phyloP scores from a whole-genome alignment of 805 yeast genomes.

The Zygotorulaspora chibaensis region DNA sequence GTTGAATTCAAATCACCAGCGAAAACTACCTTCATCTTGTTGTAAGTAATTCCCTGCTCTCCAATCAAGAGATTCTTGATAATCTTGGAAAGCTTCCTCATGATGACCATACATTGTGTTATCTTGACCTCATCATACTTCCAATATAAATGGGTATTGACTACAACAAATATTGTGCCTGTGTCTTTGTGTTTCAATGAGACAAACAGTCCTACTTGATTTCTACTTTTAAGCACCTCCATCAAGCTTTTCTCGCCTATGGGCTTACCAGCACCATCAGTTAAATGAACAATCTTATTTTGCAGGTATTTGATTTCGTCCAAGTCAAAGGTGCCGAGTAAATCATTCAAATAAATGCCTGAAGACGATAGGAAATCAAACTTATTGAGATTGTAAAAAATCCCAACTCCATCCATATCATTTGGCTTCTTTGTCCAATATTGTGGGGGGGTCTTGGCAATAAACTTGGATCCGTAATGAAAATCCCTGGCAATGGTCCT shows the following conservation, averaged over 20 bases:
- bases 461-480: constrained; percentile 46
- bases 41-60: constrained; percentile 21
- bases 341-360: constrained; percentile 34
- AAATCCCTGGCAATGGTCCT: constrained; percentile 26
- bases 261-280: constrained; percentile 32
- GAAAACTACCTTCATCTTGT: constrained; percentile 40
- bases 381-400: constrained; percentile 46
- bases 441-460: constrained; percentile 46
- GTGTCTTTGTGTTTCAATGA: constrained; percentile 44
- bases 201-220: constrained; percentile 55
- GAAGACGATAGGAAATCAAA: constrained; percentile 40
- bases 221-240: constrained; percentile 41
- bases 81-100: constrained; percentile 32
- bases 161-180: constrained; percentile 40
- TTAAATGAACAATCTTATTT: constrained; percentile 20
- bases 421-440: constrained; percentile 48
- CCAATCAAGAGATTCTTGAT: constrained; percentile 25
- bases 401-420: constrained; percentile 57
- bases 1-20: constrained; percentile 57
- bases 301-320: constrained; percentile 27
- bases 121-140: constrained; percentile 51
- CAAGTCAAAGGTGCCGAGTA: constrained; percentile 29
- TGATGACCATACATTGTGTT: constrained; percentile 47
- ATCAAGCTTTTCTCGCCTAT: constrained; percentile 25
- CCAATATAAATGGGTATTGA: constrained; percentile 66